Evolutionary conservation across 2,329 filamentous ascomycete species (phyloP), one percentile per base, ranked within the genome.

Genomic region (Tolypocladium amazonense): DNA sequence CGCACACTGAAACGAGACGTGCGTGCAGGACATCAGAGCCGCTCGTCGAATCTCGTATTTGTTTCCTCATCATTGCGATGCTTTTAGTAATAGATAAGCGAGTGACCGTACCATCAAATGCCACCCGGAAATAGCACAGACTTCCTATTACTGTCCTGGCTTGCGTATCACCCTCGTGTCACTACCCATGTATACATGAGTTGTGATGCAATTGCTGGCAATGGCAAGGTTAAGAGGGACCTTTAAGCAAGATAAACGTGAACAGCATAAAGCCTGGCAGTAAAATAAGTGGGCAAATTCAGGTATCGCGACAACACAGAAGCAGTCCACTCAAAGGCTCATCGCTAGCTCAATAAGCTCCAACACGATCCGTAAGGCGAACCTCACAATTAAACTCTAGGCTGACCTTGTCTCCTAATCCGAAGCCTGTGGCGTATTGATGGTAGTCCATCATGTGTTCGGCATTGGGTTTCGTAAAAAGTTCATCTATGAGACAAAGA

Each of bases 371-470:
- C 0, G 90, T 88, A 38, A 82, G 77, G 62, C 85, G 79, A 18
- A 94, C 80, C 67, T 94, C 90, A 53, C 92, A 88, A 27, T 82
- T 82, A 0, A 79, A 83, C 20, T 86, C 87, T 60, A 83, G 83
- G 1, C 88, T 88, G 12, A 87, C 89, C 72, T 90, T 87, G 66
- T 88, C 89, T 63, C 83, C 87, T 33, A 81, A 81, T 12, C 81
- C 85, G 74, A 90, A 90, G 3, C 88, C 88, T 86, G 88, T 90
- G 2, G 81, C 80, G 71, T 84, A 90, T 7, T 84, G 85, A 64
- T 82, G 80, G 59, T 88, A 88, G 45, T 86, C 79, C 60, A 77
- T 76, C 61, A 80, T 86, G 71, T 89, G 86, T 63, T 91, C 88
- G 2, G 82, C 82, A 33, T 82, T 35, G 4, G 7, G 33, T 35